Conservation (phyloP, 2,329 filamentous ascomycete species). For the Pseudogymnoascus destructans region DNA sequence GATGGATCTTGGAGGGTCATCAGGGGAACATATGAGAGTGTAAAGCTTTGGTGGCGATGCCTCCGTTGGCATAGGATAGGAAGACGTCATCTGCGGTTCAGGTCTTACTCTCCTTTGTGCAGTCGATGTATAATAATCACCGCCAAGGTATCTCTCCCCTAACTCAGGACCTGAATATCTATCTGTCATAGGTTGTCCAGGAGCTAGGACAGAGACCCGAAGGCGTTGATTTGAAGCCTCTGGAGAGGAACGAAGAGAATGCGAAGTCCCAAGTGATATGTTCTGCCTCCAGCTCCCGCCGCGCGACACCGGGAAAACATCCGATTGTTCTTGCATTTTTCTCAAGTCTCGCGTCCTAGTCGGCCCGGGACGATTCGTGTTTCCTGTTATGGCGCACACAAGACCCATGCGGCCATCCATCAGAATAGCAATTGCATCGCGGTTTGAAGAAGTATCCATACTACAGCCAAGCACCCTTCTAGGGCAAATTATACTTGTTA, state of each 20-base stretch:
- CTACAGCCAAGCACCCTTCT: constrained; percentile 43
- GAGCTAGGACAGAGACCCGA: not conserved
- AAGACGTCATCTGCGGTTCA: not conserved
- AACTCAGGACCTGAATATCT: not conserved
- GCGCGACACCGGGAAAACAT: not conserved
- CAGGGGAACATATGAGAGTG: constrained; percentile 42
- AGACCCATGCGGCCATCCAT: constrained; percentile 47
- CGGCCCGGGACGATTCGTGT: constrained; percentile 15
- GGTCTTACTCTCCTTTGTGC: not conserved
- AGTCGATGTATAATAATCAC: not conserved
- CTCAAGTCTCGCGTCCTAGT: not conserved
- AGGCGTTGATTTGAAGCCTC: not conserved
- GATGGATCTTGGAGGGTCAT: constrained; percentile 51
- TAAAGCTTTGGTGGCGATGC: constrained; percentile 26
- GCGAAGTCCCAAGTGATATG: not conserved
- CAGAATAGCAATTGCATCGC: constrained; percentile 43
- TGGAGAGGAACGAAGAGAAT: not conserved
- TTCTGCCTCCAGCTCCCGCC: constrained; percentile 1
- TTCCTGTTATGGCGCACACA: constrained; percentile 39
- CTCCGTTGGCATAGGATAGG: constrained; percentile 23
- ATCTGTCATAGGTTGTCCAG: not conserved
- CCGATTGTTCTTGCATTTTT: not conserved
- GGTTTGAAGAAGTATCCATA: constrained; percentile 46
- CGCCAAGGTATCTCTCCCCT: not conserved
- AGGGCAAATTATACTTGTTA: constrained; percentile 44